Percentiles rank a stretch among this genome's conserved stretches.
Conservation (phyloP, 371 early-diverging fungal species). For the Ordospora colligata region DNA sequence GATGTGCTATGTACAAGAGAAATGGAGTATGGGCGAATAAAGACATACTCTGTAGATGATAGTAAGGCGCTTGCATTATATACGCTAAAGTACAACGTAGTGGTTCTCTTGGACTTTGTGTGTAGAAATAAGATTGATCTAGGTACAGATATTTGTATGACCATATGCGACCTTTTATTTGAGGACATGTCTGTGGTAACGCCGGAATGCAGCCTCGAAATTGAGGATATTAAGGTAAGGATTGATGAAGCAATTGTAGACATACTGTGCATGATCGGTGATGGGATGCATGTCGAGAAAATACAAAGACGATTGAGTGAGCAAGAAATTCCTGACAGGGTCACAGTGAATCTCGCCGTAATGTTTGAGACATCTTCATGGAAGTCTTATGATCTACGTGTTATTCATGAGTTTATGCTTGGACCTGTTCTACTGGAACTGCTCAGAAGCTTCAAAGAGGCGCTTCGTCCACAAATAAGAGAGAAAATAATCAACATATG, state of each 20-base stretch:
- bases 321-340: conserved; percentile 37
- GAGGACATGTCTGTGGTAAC: background rate
- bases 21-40: conserved; percentile 28
- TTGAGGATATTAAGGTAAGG: conserved; percentile 27
- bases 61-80: conserved; percentile 23
- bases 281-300: conserved; percentile 20
- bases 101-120: conserved; percentile 20
- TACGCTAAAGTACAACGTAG: conserved; percentile 35
- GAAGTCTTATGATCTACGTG: conserved; percentile 46
- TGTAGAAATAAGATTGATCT: conserved; percentile 20
- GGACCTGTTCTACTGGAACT: conserved; percentile 40
- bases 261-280: conserved; percentile 28
- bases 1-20: background rate
- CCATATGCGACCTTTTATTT: conserved; percentile 24
- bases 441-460: conserved; percentile 31
- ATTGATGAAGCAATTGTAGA: conserved; percentile 38
- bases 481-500: conserved; percentile 23
- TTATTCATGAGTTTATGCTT: conserved; percentile 13
- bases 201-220: conserved; percentile 16
- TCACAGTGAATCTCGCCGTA: conserved; percentile 42
- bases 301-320: conserved; percentile 6
- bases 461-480: conserved; percentile 30
- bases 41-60: conserved; percentile 30
- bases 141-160: background rate
- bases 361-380: background rate